phyloP scores from a whole-genome alignment of 1,284 basidiomycete genomes.

The Moniliella sp. region DNA sequence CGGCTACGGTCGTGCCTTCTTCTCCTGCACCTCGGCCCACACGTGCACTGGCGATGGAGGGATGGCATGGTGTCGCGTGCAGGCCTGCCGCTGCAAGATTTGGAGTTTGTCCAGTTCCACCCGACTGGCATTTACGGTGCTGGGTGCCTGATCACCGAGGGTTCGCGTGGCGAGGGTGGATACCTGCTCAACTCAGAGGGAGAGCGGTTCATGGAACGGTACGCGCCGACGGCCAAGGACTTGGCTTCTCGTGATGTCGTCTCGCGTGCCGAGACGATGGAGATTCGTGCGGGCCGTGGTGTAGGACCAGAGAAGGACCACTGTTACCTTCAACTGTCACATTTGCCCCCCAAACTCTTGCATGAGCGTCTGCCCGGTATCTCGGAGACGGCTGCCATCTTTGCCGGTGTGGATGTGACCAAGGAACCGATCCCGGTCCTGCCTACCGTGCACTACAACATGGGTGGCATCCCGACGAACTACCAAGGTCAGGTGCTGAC shows the following conservation, averaged over 20 bases:
- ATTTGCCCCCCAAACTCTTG: slow-evolving; percentile 81
- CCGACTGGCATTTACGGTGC: slow-evolving; percentile 98
- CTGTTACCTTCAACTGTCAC: slow-evolving; percentile 85
- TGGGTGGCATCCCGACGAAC: slow-evolving; percentile 98
- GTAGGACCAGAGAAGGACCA: slow-evolving; percentile 97
- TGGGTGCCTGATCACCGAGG: slow-evolving; percentile 95
- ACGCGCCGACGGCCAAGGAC: slow-evolving; percentile 97
- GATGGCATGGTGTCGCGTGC: slow-evolving; percentile 92
- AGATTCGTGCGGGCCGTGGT: slow-evolving; percentile 95
- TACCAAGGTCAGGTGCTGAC: slow-evolving; percentile 85
- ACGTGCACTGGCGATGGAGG: slow-evolving; percentile 98
- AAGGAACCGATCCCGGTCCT: slow-evolving; percentile 66
- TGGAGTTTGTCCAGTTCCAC: slow-evolving; percentile 99
- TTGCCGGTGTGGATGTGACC: slow-evolving; percentile 95
- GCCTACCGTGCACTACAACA: slow-evolving; percentile 35
- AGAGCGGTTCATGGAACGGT: slow-evolving; percentile 98
- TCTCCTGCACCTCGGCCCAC: slow-evolving; percentile 94
- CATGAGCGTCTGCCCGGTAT: slow-evolving; percentile 96
- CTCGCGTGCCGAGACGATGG: slow-evolving; percentile 94
- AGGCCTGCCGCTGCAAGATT: slow-evolving; percentile 83
- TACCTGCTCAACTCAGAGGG: slow-evolving; percentile 96
- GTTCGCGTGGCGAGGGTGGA: slow-evolving; percentile 95
- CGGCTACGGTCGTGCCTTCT: slow-evolving; percentile 94
- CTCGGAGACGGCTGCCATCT: slow-evolving; percentile 96
- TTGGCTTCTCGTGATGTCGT: slow-evolving; percentile 97